A percentile compares a stretch with the other conserved stretches of the same genome.
phyloP scores from a whole-genome alignment of 306 rosid genomes.

The Castanospermum australe region DNA sequence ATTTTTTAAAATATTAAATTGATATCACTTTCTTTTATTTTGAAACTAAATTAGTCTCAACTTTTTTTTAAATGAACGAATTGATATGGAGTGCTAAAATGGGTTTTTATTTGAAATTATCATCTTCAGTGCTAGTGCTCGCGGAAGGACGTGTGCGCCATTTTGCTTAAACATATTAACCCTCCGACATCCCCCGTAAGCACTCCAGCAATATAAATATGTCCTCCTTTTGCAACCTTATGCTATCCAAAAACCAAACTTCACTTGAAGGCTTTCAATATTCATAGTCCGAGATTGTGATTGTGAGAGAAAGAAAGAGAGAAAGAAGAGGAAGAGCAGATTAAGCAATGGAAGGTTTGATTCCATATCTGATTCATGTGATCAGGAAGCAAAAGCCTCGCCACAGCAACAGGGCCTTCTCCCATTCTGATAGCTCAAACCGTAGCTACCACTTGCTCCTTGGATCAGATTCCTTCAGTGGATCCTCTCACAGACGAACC shows the following conservation, averaged over 20 bases:
- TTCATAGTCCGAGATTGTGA: not conserved
- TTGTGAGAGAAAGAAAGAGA: not conserved
- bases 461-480: conserved; percentile 27
- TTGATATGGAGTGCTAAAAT: too few species aligned
- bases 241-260: not conserved
- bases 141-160: not conserved
- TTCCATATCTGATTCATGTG: conserved; percentile 64
- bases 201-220: not conserved
- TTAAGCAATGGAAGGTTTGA: conserved; percentile 59
- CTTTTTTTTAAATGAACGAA: too few species aligned
- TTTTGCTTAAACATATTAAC: not conserved
- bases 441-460: conserved; percentile 54
- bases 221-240: not conserved
- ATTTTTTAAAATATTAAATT: too few species aligned
- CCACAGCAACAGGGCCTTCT: conserved; percentile 29
- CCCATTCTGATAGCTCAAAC: conserved; percentile 38
- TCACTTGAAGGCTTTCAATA: not conserved
- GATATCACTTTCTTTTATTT: too few species aligned
- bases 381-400: conserved; percentile 52
- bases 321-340: not conserved
- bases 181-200: not conserved
- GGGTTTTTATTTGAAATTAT: too few species aligned
- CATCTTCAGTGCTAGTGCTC: not conserved
- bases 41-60: too few species aligned
- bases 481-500: conserved; percentile 59